Evolutionary conservation across 208 protist genomes (phyloP).

Genomic region (Trypanosoma platydactyli): DNA sequence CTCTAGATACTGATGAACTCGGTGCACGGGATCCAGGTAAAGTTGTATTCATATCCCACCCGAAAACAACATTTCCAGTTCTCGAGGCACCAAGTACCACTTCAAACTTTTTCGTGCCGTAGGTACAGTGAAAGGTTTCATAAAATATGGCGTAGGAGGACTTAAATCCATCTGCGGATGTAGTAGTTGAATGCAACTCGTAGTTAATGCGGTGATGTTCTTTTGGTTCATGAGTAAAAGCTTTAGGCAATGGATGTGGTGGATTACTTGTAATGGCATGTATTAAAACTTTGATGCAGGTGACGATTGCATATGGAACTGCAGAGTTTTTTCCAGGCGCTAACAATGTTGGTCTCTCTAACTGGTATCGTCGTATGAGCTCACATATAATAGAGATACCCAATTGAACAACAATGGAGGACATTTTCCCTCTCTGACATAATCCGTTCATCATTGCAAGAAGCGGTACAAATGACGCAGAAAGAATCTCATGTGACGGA

Average conservation of each 20-base stretch:
- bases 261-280: slow-evolving; percentile 55
- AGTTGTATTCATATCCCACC: slow-evolving; percentile 53
- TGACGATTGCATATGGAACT: slow-evolving; percentile 77
- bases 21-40: slow-evolving; percentile 13
- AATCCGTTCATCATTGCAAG: slow-evolving; percentile 72
- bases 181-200: slow-evolving; percentile 31
- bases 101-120: slow-evolving; percentile 60
- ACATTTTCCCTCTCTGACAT: slow-evolving; percentile 66
- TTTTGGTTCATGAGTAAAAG: slow-evolving; percentile 44
- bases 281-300: slow-evolving; percentile 58
- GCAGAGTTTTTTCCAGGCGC: slow-evolving; percentile 31
- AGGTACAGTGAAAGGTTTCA: slow-evolving; percentile 47
- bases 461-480: slow-evolving; percentile 56
- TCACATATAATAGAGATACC: slow-evolving; percentile 79
- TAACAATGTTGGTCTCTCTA: slow-evolving; percentile 33
- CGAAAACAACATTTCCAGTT: slow-evolving; percentile 65
- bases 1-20: not conserved
- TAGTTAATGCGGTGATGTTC: slow-evolving; percentile 56
- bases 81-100: slow-evolving; percentile 47
- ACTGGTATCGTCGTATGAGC: slow-evolving; percentile 69
- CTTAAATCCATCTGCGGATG: slow-evolving; percentile 15
- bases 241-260: slow-evolving; percentile 61
- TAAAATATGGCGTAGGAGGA: slow-evolving; percentile 51
- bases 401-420: slow-evolving; percentile 75
- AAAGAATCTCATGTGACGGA: slow-evolving; percentile 56